Percentiles rank a stretch among this genome's conserved stretches.
Conservation (phyloP, 768 basidiomycete genomes). For the Leccinum broughii region DNA sequence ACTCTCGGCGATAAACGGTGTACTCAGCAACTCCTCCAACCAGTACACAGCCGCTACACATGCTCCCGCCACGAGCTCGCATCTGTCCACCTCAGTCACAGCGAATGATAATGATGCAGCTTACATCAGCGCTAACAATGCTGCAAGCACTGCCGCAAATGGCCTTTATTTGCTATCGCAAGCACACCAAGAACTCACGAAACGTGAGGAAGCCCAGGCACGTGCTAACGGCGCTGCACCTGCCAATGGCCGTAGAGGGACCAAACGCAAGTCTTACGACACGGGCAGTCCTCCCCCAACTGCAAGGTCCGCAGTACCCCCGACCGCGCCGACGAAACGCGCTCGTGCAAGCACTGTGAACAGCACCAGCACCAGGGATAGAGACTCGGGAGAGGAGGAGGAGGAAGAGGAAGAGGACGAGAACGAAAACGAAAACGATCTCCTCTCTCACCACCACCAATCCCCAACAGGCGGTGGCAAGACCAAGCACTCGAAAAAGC, state of each 20-base stretch:
- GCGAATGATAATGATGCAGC: constrained; percentile 34
- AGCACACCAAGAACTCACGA: constrained; percentile 94
- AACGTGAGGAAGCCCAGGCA: constrained; percentile 85
- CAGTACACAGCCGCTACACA: constrained; percentile 33
- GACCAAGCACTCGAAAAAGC: constrained; percentile 56
- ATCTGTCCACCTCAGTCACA: constrained; percentile 37
- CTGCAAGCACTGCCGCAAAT: constrained; percentile 77
- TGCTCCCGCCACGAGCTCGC: constrained; percentile 35
- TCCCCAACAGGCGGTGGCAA: constrained; percentile 17
- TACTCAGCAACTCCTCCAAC: constrained; percentile 47
- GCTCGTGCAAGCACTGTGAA: constrained; percentile 39
- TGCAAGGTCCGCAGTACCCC: constrained; percentile 27
- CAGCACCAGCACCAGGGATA: constrained; percentile 34
- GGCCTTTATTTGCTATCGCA: constrained; percentile 92
- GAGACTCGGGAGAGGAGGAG: constrained; percentile 38
- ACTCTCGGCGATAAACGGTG: constrained; percentile 65
- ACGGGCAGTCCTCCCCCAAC: constrained; percentile 35
- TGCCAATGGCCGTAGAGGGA: constrained; percentile 45
- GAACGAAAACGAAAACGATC: constrained; percentile 41
- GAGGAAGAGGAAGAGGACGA: constrained; percentile 43
- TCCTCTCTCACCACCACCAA: constrained; percentile 16
- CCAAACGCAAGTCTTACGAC: constrained; percentile 72
- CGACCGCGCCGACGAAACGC: constrained; percentile 33
- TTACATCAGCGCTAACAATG: constrained; percentile 50
- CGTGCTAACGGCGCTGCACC: constrained; percentile 47